Conservation (phyloP, 2,329 filamentous ascomycete genomes). For the Colletotrichum tofieldiae region DNA sequence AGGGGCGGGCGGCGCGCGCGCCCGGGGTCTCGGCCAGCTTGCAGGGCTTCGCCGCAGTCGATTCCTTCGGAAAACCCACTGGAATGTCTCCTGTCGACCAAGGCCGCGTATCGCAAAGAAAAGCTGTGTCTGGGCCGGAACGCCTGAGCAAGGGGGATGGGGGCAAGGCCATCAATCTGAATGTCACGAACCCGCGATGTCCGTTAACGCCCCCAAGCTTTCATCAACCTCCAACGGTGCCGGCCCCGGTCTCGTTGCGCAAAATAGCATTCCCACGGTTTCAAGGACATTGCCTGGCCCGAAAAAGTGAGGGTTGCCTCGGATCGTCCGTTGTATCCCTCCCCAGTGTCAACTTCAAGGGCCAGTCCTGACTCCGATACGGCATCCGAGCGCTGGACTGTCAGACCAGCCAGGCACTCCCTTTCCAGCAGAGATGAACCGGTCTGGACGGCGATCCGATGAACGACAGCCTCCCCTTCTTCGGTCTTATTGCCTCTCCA, state of each 20-base stretch:
- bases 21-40: background rate
- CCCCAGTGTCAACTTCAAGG: constrained; percentile 14
- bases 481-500: background rate
- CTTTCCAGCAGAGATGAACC: constrained; percentile 26
- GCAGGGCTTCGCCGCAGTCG: constrained; percentile 5
- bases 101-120: constrained; percentile 14
- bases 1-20: background rate
- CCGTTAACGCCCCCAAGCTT: background rate
- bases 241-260: background rate
- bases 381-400: background rate
- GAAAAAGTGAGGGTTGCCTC: background rate
- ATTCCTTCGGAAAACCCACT: background rate
- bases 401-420: constrained; percentile 15
- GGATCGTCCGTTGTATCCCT: constrained; percentile 11
- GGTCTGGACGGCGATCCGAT: constrained; percentile 29
- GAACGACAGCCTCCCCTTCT: constrained; percentile 19
- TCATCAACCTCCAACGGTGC: constrained; percentile 35
- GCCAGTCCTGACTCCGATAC: background rate
- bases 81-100: constrained; percentile 4
- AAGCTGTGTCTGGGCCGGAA: background rate
- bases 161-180: background rate
- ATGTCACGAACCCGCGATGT: constrained; percentile 7
- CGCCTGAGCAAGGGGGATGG: background rate
- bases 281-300: constrained; percentile 17
- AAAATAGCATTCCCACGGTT: background rate